Base-by-base conservation (phyloP, 352 stramenopile genomes). In the Phytophthora macrochlamydospora region DNA sequence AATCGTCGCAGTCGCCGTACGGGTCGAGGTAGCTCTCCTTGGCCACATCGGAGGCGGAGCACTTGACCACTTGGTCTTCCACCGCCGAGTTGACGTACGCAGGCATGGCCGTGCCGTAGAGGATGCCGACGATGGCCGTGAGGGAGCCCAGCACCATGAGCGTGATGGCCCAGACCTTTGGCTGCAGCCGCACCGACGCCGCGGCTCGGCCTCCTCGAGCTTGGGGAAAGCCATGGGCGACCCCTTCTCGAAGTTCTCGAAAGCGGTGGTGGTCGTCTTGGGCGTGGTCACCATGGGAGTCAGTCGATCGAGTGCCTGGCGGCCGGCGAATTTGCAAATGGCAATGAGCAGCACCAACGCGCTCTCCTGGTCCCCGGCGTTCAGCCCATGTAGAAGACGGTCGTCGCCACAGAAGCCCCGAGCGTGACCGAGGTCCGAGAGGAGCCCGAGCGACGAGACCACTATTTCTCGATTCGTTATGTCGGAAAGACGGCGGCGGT, bases 1-100 rank as follows among this genome's bases (percentile, higher is more conserved):
- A 93, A 59, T 90, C 81, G 11, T 89, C 71, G 62, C 85, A 93
- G 74, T 93, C 81, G 62, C 83, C 79, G 70, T 90, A 92, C 43
- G 60, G 59, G 58, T 92, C 83, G 4, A 66, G 62, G 56, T 83
- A 93, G 11, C 46, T 52, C 33, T 78, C 63, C 43, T 89, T 81
- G 45, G 61, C 56, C 44, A 76, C 71, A 13, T 82, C 73, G 8
- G 67, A 18, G 28, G 66, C 60, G 14, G 68, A 75, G 67, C 85
- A 93, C 12, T 61, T 67, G 40, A 78, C 64, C 35, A 75, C 78
- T 40, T 69, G 28, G 14, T 73, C 69, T 29, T 71, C 53, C 6
- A 89, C 67, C n/a, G 78, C 78, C 37, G 66, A 65, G 33, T 86
- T 77, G 32, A 92, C 66, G 67, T 87, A 81, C 8, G 66, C 57